These are phyloP conservation scores for Berkeleyomyces rouxiae DNA, from an alignment of 2,329 filamentous ascomycete species.

Conservation along the genomic window DNA sequence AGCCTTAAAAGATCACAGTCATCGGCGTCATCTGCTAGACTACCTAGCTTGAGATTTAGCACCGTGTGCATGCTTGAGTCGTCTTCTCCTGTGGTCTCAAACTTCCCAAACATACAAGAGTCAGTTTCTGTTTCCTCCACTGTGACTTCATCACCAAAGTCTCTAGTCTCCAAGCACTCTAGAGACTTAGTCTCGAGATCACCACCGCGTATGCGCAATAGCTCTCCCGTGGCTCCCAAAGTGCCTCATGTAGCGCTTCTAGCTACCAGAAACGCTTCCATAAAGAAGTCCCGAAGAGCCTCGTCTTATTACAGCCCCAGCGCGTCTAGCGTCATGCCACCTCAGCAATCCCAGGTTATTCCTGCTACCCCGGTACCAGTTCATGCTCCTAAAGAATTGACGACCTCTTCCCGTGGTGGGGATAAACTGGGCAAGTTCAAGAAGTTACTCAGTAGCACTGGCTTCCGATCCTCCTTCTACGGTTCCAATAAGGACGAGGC, in stretches of 20 bases:
- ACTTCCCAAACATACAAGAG: neutral
- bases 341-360: neutral
- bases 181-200: neutral
- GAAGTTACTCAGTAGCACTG: slow-evolving; percentile 24
- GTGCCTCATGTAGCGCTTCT: slow-evolving; percentile 5
- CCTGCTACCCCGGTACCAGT: neutral
- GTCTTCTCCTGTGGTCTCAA: neutral
- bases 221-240: neutral
- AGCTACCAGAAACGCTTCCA: neutral
- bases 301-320: slow-evolving; percentile 4
- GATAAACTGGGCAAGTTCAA: slow-evolving; percentile 24
- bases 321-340: neutral
- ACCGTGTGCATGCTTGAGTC: slow-evolving; percentile 7
- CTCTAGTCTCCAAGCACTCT: neutral
- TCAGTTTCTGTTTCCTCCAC: neutral
- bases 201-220: neutral
- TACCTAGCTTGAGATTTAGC: slow-evolving; percentile 1
- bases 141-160: neutral
- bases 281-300: neutral
- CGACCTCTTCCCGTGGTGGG: neutral
- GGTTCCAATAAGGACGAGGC: slow-evolving; percentile 11
- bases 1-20: slow-evolving; percentile 9
- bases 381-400: neutral
- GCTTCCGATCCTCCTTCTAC: slow-evolving; percentile 14
- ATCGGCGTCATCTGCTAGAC: neutral